Percentiles rank a stretch among this genome's conserved stretches.
phyloP scores from a whole-genome alignment of 768 basidiomycete species.

The Naganishia vaughanmartiniae region DNA sequence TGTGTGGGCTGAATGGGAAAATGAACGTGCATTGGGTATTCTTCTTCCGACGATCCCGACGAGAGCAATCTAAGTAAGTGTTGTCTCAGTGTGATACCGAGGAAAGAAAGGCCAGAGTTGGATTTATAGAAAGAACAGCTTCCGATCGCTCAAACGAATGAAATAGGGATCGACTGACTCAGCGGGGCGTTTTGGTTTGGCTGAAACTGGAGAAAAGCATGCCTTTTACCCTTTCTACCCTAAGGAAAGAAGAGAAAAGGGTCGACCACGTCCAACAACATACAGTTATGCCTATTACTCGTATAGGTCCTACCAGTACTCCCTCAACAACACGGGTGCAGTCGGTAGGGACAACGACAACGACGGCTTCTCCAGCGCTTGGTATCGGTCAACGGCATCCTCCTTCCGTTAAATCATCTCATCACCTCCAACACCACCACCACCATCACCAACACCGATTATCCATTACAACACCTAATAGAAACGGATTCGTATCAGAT shows the following conservation, averaged over 20 bases:
- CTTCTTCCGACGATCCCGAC: too few relatives aligned
- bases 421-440: too few relatives aligned
- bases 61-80: too few relatives aligned
- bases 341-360: background rate
- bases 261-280: background rate
- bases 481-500: background rate
- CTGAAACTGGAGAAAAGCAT: too few relatives aligned
- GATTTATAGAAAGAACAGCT: too few relatives aligned
- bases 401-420: background rate
- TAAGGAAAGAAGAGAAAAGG: too few relatives aligned
- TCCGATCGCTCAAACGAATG: too few relatives aligned
- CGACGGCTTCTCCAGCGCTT: background rate
- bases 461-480: background rate
- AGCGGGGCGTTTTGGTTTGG: too few relatives aligned
- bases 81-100: too few relatives aligned
- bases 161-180: too few relatives aligned
- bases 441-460: background rate
- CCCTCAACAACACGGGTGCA: background rate
- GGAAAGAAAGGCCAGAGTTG: too few relatives aligned
- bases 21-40: background rate
- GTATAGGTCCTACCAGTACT: conserved; percentile 14
- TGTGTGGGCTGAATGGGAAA: background rate
- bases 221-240: background rate
- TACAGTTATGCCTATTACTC: conserved; percentile 6
- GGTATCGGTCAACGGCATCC: background rate